Evolutionary conservation across 1,284 basidiomycete species (phyloP).

Genomic region (Papiliotrema nemorosa): DNA sequence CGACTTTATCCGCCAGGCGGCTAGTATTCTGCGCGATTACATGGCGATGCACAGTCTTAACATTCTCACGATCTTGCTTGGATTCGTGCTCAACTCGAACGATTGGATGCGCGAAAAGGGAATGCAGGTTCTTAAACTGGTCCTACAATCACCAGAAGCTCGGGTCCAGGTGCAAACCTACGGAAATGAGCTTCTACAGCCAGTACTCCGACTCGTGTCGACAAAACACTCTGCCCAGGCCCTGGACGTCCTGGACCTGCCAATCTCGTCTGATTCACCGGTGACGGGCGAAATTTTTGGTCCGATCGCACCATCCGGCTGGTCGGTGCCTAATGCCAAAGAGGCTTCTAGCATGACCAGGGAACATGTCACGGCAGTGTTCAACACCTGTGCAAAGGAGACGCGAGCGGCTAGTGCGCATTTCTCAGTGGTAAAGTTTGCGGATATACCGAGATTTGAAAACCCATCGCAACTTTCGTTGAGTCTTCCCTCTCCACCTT

Average conservation of each 20-base stretch:
- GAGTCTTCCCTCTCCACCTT: slow-evolving; percentile 59
- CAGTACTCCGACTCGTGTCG: slow-evolving; percentile 76
- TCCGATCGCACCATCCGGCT: slow-evolving; percentile 69
- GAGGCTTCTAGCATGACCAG: slow-evolving; percentile 63
- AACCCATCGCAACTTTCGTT: slow-evolving; percentile 19
- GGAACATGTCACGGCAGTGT: slow-evolving; percentile 73
- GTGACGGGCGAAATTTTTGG: slow-evolving; percentile 81
- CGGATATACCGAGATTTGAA: slow-evolving; percentile 34
- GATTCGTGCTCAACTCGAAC: slow-evolving; percentile 79
- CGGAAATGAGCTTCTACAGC: slow-evolving; percentile 84
- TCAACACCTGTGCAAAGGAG: slow-evolving; percentile 69
- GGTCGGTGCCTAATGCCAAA: slow-evolving; percentile 71
- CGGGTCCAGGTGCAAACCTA: slow-evolving; percentile 67
- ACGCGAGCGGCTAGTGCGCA: slow-evolving; percentile 53
- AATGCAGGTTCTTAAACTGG: slow-evolving; percentile 82
- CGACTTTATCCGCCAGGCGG: slow-evolving; percentile 87
- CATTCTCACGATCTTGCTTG: slow-evolving; percentile 74
- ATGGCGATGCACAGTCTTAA: slow-evolving; percentile 61
- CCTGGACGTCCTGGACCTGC: slow-evolving; percentile 86
- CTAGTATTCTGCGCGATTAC: slow-evolving; percentile 77
- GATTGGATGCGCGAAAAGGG: slow-evolving; percentile 77
- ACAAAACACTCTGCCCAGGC: slow-evolving; percentile 81
- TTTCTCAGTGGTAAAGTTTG: slow-evolving; percentile 47
- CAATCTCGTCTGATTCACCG: slow-evolving; percentile 70
- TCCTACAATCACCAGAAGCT: slow-evolving; percentile 81